Evolutionary conservation across 768 basidiomycete species (phyloP), one percentile per base, ranked within the genome.

Genomic region (Inosperma sp.): DNA sequence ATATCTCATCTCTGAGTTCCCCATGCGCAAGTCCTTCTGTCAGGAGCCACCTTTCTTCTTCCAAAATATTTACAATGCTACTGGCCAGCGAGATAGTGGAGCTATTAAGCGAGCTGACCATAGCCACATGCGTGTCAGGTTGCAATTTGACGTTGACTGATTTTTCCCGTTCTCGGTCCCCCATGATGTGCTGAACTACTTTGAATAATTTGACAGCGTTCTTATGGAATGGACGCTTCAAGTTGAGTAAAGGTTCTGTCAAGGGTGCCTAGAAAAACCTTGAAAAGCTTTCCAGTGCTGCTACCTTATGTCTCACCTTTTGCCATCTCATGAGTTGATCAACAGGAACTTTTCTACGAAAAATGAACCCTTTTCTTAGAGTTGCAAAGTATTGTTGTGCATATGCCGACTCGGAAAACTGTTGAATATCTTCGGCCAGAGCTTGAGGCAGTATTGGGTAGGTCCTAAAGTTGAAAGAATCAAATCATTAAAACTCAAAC

Each of bases 311-410:
- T 41, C 42, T 48, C 47, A 81, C 84, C 77, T 86, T 90, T 65
- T 95, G 93, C 90, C 92, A 95, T 41, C 81, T 77, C 88, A 96
- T 93, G 70, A 95, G 79, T 61, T 90, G 84, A 19, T 77, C 83
- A 3, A 95, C 80, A 1, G 93, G 92, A 2, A 95, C 80, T 53
- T 76, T 82, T 39, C 91, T 78, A 54, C 80, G 77, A 67, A 93
- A 93, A 51, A 93, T 85, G 62, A 95, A 84, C 0, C 93, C 93
- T 7, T 83, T 87, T n/a, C 85, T 80, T 59, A 93, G 90, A 1
- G 84, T 92, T 14, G 92, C 88, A 63, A 97, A 94, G 65, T 94
- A 95, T 57, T 83, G 84, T 39, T 74, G 76, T 29, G 93, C 91
- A 64, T 87, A 96, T 30, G 91, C 86, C 0, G 86, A 86, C 61